Evolutionary conservation across 2,329 filamentous ascomycete species (phyloP), one percentile per base, ranked within the genome.

Genomic region (Kalmusia sp.): DNA sequence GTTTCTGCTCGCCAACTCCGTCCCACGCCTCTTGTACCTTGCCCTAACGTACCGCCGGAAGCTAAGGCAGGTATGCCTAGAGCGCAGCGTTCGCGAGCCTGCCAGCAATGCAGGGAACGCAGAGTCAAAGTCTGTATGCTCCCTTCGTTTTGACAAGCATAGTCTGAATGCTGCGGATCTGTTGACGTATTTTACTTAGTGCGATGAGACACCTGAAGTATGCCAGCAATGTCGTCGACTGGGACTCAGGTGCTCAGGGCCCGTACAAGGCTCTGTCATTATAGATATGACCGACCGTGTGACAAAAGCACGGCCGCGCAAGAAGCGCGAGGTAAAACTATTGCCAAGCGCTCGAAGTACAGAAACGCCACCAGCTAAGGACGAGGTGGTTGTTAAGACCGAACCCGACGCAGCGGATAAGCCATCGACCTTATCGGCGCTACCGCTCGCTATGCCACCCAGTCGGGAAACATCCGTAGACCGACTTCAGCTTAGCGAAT

Each of bases 251-350:
- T 72, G 70, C 58, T 70, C 67, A 14, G 69, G 70, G 11, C 66
- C 69, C 1, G 38, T 69, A 3, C 61, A 69, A 21, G 69, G 68
- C 46, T 70, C 68, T 15, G 64, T 71, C 27, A 68, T 73, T 44
- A 73, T 73, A 48, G 69, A 72, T 27, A 72, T 72, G 69, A 72
- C 69, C 0, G 65, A 70, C 21, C 65, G 64, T 38, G 59, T 70
- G 2, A 52, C 58, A 9, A 71, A 65, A 48, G 67, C 68, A 9
- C 61, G 62, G 44, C 54, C 48, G 19, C 57, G 63, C 7, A 69
- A 67, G 56, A 68, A 67, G 37, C 54, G 50, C 35, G 52, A 51
- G 21, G 55, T 25, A 41, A 30, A 48, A 51, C 46, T 6, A 25
- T 31, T 7, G 24, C 22, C 30, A 22, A 35, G 35, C 33, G 46